Evolutionary conservation across 2,329 filamentous ascomycete species (phyloP).

Genomic region (Epichloe brachyelytri): DNA sequence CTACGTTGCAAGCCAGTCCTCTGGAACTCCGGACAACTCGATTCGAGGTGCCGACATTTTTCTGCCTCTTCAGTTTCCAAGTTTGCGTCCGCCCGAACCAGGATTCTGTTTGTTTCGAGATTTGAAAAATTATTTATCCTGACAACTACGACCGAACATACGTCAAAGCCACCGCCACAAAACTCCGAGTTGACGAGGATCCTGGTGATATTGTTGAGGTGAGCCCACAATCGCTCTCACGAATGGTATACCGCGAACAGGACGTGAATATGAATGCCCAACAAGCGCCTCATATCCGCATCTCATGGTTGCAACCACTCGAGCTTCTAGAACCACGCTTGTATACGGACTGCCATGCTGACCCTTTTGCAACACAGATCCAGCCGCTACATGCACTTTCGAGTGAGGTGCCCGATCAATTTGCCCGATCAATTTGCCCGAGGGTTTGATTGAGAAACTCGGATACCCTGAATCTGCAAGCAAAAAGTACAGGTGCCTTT

Average conservation of each 20-base stretch:
- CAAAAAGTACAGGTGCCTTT: neutral
- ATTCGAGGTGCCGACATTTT: neutral
- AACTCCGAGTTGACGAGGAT: too few species aligned
- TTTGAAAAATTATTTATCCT: neutral
- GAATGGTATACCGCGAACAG: neutral
- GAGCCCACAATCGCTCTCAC: neutral
- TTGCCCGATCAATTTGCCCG: neutral
- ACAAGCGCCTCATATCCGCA: neutral
- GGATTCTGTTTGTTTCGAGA: neutral
- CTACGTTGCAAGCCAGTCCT: neutral
- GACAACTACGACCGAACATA: too few species aligned
- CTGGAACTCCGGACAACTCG: neutral
- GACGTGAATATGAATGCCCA: neutral
- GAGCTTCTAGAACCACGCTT: neutral
- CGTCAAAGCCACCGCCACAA: too few species aligned
- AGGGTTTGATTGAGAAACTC: neutral
- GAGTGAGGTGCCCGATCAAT: neutral
- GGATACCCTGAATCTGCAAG: neutral
- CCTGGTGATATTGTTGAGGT: neutral
- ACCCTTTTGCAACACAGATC: neutral
- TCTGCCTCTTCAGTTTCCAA: too few species aligned
- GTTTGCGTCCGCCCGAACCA: neutral
- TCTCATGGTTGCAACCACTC: neutral
- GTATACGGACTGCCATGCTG: neutral
- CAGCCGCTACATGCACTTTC: neutral